phyloP scores from a whole-genome alignment of 2,329 filamentous ascomycete genomes.

The Apiospora pterosperma region DNA sequence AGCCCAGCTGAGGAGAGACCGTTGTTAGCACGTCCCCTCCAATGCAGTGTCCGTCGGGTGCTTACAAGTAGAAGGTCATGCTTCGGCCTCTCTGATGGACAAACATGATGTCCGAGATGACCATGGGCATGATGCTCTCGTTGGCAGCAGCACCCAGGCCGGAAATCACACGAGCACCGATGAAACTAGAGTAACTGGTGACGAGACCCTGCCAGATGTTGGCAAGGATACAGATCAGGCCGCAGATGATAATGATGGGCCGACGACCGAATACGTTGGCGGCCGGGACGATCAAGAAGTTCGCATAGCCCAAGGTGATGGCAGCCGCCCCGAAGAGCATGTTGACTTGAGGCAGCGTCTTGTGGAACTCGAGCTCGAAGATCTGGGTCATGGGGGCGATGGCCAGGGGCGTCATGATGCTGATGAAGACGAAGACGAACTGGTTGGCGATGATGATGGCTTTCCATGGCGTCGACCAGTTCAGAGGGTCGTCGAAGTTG shows the following conservation, averaged over 20 bases:
- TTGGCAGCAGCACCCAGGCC: slow-evolving; percentile 29
- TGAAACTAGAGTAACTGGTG: slow-evolving; percentile 26
- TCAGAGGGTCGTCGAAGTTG: slow-evolving; percentile 23
- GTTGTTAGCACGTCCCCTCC: neutral
- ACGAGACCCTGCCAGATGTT: slow-evolving; percentile 29
- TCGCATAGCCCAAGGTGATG: slow-evolving; percentile 30
- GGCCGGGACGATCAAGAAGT: slow-evolving; percentile 29
- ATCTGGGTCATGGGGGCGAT: slow-evolving; percentile 32
- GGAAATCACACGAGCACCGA: slow-evolving; percentile 28
- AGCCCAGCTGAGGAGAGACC: slow-evolving; percentile 20
- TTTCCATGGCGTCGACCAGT: slow-evolving; percentile 31
- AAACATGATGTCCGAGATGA: slow-evolving; percentile 29
- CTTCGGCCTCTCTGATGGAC: slow-evolving; percentile 25
- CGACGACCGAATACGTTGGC: slow-evolving; percentile 30
- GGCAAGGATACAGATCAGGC: slow-evolving; percentile 24
- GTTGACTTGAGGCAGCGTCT: slow-evolving; percentile 28
- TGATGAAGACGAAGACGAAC: slow-evolving; percentile 30
- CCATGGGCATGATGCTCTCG: slow-evolving; percentile 32
- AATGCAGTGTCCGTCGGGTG: neutral
- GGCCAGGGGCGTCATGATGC: slow-evolving; percentile 31
- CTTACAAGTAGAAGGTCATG: slow-evolving; percentile 26
- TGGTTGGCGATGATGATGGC: slow-evolving; percentile 28
- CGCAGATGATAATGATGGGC: slow-evolving; percentile 27
- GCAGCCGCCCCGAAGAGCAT: slow-evolving; percentile 30
- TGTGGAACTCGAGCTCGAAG: slow-evolving; percentile 30